phyloP scores from a whole-genome alignment of 345 rosid species.

The Salix brachista region DNA sequence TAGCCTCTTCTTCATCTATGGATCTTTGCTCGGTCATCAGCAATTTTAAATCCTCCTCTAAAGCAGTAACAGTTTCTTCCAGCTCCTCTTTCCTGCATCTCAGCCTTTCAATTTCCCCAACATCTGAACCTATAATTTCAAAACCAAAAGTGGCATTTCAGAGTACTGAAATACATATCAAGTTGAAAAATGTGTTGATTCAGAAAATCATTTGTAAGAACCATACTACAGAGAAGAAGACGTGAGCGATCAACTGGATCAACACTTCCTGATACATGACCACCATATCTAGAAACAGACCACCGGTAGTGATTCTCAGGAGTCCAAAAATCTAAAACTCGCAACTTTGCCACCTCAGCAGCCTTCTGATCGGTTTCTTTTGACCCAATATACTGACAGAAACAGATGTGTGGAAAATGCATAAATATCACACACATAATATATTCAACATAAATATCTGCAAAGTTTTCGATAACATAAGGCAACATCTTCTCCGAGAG shows the following conservation, averaged over 20 bases:
- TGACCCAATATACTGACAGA: constrained; percentile 70
- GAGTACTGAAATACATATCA: neutral
- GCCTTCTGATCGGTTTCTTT: constrained; percentile 78
- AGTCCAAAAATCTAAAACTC: constrained; percentile 81
- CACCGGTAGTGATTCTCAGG: constrained; percentile 89
- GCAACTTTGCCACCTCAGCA: constrained; percentile 62
- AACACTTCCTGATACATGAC: constrained; percentile 65
- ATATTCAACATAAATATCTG: neutral
- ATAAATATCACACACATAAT: neutral
- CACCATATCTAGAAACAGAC: constrained; percentile 85
- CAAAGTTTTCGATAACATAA: neutral
- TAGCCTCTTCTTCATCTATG: constrained; percentile 68
- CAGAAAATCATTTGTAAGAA: neutral
- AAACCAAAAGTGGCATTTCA: neutral
- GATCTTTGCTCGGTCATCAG: constrained; percentile 53
- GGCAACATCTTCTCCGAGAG: neutral
- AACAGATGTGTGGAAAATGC: constrained; percentile 4
- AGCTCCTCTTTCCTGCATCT: constrained; percentile 54
- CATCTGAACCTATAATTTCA: constrained; percentile 46
- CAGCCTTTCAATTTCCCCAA: constrained; percentile 67
- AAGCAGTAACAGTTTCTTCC: constrained; percentile 41
- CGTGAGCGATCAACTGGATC: constrained; percentile 67
- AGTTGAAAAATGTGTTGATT: neutral
- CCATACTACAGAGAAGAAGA: constrained; percentile 64
- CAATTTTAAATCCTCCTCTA: constrained; percentile 45